A percentile compares a stretch with the other conserved stretches of the same genome.
Evolutionary conservation across 805 yeast genomes (phyloP).

Genomic region (Candida parachauliodes): DNA sequence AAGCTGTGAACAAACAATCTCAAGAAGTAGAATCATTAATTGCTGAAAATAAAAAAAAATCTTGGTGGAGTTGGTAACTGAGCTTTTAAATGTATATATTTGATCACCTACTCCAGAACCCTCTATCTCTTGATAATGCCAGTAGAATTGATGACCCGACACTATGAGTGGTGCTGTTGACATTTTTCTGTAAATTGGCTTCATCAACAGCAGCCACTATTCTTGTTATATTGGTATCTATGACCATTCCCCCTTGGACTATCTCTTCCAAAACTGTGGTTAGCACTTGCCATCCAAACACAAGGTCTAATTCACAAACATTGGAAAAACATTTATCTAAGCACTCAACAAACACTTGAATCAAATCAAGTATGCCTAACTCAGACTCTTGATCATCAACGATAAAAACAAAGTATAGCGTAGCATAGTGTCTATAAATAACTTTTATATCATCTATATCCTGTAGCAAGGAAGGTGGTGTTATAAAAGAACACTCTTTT

Average conservation of each 20-base stretch:
- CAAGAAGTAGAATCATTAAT: constrained; percentile 23
- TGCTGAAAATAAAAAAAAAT: constrained; percentile 17
- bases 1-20: constrained; percentile 27
- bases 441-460: constrained; percentile 76
- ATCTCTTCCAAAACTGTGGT: constrained; percentile 90
- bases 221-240: constrained; percentile 79
- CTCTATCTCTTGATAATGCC: constrained; percentile 24
- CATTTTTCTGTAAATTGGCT: constrained; percentile 50
- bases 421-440: constrained; percentile 91
- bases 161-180: constrained; percentile 13
- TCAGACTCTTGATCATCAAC: constrained; percentile 96
- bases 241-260: constrained; percentile 97
- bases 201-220: constrained; percentile 84
- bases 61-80: constrained; percentile 9
- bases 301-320: constrained; percentile 93
- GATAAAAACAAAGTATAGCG: constrained; percentile 90
- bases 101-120: constrained; percentile 21
- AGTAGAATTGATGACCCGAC: constrained; percentile 20
- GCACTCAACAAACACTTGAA: constrained; percentile 95
- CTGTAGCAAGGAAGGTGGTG: constrained; percentile 79
- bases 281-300: constrained; percentile 97
- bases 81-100: constrained; percentile 1
- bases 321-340: constrained; percentile 89
- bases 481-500: constrained; percentile 81
- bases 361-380: constrained; percentile 86